Evolutionary conservation across 352 stramenopile species (phyloP).

Genomic region (Phytophthora multivora): DNA sequence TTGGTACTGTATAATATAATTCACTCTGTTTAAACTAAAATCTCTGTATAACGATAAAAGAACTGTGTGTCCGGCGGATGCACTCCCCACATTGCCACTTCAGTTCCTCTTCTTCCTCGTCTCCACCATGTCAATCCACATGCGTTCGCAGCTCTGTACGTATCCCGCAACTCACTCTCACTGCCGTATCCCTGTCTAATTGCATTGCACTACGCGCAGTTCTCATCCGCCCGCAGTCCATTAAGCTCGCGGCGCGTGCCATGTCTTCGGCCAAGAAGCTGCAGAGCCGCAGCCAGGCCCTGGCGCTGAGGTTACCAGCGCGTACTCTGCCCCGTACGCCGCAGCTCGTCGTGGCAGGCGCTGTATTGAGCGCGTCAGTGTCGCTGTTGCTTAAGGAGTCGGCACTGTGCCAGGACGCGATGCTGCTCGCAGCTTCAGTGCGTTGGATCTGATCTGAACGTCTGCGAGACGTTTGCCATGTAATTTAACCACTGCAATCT

Average conservation of each 20-base stretch:
- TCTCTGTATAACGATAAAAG: not conserved
- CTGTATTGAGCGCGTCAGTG: slow-evolving; percentile 52
- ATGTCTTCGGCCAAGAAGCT: slow-evolving; percentile 37
- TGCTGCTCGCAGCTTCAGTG: slow-evolving; percentile 37
- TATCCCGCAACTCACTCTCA: not conserved
- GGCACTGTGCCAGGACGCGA: slow-evolving; percentile 57
- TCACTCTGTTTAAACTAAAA: not conserved
- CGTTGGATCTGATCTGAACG: not conserved
- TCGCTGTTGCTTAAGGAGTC: slow-evolving; percentile 43
- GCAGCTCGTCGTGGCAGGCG: slow-evolving; percentile 45
- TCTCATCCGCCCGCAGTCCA: slow-evolving; percentile 45
- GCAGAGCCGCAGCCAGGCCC: slow-evolving; percentile 32
- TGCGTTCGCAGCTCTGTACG: slow-evolving; percentile 57
- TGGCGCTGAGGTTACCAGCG: slow-evolving; percentile 32
- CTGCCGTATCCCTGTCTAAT: not conserved
- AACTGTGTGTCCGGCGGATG: not conserved
- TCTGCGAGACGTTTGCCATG: not conserved
- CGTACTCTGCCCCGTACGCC: slow-evolving; percentile 25
- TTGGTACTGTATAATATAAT: not conserved
- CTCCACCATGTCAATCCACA: slow-evolving; percentile 48
- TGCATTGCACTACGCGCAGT: slow-evolving; percentile 27
- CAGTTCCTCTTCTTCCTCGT: not conserved
- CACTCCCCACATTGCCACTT: slow-evolving; percentile 12
- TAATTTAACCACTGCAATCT: not conserved
- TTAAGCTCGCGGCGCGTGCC: slow-evolving; percentile 39